Percentiles rank a stretch among this genome's conserved stretches.
These are phyloP conservation scores for Paecilomyces formosus DNA, from an alignment of 2,329 filamentous ascomycete genomes.

Conservation along the genomic window DNA sequence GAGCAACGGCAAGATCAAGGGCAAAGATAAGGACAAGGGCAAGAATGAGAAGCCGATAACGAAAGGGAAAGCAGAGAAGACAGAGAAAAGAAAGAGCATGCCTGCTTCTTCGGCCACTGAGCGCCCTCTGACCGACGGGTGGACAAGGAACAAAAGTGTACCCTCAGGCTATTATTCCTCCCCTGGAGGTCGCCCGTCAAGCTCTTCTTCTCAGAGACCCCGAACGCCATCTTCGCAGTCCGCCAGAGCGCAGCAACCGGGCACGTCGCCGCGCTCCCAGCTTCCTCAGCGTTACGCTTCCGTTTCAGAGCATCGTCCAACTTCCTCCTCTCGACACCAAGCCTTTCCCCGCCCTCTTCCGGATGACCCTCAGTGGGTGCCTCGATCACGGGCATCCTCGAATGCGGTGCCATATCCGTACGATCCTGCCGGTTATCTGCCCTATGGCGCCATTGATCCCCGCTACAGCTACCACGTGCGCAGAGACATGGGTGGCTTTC, in stretches of 20 bases:
- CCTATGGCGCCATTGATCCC: conserved; percentile 25
- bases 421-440: conserved; percentile 22
- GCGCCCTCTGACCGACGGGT: conserved; percentile 28
- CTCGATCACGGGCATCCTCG: conserved; percentile 32
- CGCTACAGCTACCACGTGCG: conserved; percentile 19
- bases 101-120: conserved; percentile 9
- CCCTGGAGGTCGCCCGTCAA: conserved; percentile 19
- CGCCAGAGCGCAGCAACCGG: conserved; percentile 27
- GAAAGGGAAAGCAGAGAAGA: conserved; percentile 6
- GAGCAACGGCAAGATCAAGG: not conserved
- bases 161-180: conserved; percentile 37
- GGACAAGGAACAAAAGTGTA: conserved; percentile 40
- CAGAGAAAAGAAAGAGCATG: conserved; percentile 13
- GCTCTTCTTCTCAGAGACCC: conserved; percentile 33
- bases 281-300: conserved; percentile 27
- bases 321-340: conserved; percentile 29
- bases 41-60: conserved; percentile 9
- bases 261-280: conserved; percentile 26
- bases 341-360: conserved; percentile 34
- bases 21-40: conserved; percentile 14
- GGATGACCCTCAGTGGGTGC: conserved; percentile 42
- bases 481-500: conserved; percentile 9
- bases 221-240: conserved; percentile 35
- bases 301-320: conserved; percentile 26
- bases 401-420: conserved; percentile 20